A percentile compares a stretch with the other conserved stretches of the same genome.
Evolutionary conservation across 139 green algal species (phyloP).

Genomic region (Desmodesmus armatus): DNA sequence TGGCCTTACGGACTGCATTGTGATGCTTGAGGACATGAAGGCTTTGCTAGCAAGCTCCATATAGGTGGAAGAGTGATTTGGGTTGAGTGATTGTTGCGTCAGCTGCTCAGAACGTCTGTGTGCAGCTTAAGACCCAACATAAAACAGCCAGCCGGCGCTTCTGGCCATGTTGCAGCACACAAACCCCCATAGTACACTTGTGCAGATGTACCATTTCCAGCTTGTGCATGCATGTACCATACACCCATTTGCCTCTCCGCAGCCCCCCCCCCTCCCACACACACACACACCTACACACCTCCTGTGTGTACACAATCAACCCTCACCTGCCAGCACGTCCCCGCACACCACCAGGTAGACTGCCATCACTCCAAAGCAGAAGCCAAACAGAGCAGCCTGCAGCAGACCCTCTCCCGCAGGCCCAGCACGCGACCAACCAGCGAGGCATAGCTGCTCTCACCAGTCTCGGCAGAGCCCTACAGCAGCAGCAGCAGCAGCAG

Average conservation of each 20-base stretch:
- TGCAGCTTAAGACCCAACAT: too few species aligned
- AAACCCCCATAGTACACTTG: too few species aligned
- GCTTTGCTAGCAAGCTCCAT: too few species aligned
- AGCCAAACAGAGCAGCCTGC: constrained; percentile 41
- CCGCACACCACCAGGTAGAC: constrained; percentile 46
- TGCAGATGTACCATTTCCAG: too few species aligned
- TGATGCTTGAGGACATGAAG: too few species aligned
- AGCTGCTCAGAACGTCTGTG: too few species aligned
- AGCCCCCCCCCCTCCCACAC: background rate
- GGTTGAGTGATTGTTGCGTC: too few species aligned
- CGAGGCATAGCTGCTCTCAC: constrained; percentile 16
- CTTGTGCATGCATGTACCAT: background rate
- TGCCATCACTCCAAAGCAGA: constrained; percentile 48
- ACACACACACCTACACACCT: background rate
- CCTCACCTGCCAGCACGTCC: constrained; percentile 43
- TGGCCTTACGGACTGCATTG: too few species aligned
- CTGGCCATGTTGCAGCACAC: too few species aligned
- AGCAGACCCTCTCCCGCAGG: background rate
- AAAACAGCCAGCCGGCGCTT: too few species aligned
- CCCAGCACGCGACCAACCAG: constrained; percentile 24
- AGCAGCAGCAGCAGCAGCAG: background rate
- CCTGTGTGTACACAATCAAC: background rate
- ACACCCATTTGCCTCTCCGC: background rate
- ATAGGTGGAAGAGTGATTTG: too few species aligned
- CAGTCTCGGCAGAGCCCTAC: constrained; percentile 38